Base-by-base conservation (phyloP, 2,329 filamentous ascomycete genomes). In the Xylaria sp. region DNA sequence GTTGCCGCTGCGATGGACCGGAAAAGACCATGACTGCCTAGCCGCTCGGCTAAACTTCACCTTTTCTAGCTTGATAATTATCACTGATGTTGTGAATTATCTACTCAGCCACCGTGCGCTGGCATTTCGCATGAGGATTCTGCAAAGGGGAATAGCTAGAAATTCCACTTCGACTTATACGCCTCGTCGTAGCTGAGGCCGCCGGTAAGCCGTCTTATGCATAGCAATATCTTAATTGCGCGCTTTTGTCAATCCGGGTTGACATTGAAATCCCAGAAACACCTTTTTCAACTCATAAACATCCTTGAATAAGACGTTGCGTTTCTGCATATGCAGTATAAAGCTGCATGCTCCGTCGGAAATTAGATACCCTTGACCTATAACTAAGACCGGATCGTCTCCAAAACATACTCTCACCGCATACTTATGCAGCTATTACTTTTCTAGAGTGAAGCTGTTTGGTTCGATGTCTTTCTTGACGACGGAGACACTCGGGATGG, bases 101-200 rank as follows among this genome's bases (percentile, higher is more conserved):
- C 25, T 47, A 53, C 57, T 61, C 51, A 60, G 60, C 68, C 64
- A 67, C 64, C 42, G 18, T 16, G 10, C 21, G 25, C 23, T 59
- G 53, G 21, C 35, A 48, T 51, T 51, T 64, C n/a, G 1, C n/a
- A 27, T 58, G 60, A 37, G 53, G 65, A 61, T 64, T 61, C 35
- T 29, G 13, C 18, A 25, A 21, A 16, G 16, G 16, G 23, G 32
- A 57, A 25, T 21, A 40, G 27, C 21, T 58, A 21, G 55, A 58
- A 65, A 50, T 68, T 65, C 65, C 68, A 64, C 57, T 60, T 69
- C 18, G 8, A 13, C 16, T 18, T 64, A 21, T 59, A 35, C 59
- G 44, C 50, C 50, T 59, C 47, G 48, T 51, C 27, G n/a, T 44
- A 18, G 58, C 21, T 25, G 58, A 61, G 66, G 57, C 57, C 57